phyloP scores from a whole-genome alignment of 2,329 filamentous ascomycete genomes.

The Emmonsiellopsis sp. region DNA sequence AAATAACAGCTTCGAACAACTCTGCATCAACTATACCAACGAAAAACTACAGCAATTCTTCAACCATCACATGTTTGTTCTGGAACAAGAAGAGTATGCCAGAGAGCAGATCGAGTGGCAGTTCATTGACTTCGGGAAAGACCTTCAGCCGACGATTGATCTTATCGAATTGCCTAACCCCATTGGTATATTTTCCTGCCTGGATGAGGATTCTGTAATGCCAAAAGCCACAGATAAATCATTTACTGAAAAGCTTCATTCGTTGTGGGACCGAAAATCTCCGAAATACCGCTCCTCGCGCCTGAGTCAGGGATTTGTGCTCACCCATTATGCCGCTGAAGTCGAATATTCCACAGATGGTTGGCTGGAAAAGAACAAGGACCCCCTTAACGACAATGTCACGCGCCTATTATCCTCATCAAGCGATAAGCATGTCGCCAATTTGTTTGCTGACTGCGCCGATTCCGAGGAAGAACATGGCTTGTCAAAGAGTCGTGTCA shows the following conservation, averaged over 20 bases:
- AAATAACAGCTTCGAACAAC: slow-evolving; percentile 94
- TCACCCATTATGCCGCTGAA: slow-evolving; percentile 95
- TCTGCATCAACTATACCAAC: slow-evolving; percentile 99
- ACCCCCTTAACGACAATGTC: slow-evolving; percentile 93
- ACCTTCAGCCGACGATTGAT: slow-evolving; percentile 94
- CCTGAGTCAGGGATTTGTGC: slow-evolving; percentile 81
- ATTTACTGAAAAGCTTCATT: slow-evolving; percentile 96
- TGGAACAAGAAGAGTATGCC: slow-evolving; percentile 97
- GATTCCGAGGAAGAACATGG: slow-evolving; percentile 66
- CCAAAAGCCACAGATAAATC: slow-evolving; percentile 95
- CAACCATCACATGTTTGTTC: slow-evolving; percentile 99
- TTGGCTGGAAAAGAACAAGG: slow-evolving; percentile 99
- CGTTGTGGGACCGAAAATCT: slow-evolving; percentile 92
- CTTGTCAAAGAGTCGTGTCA: slow-evolving; percentile 68
- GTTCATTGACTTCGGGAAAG: slow-evolving; percentile 97
- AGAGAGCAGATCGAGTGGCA: slow-evolving; percentile 98
- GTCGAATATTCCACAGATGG: slow-evolving; percentile 93
- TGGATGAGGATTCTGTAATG: slow-evolving; percentile 98
- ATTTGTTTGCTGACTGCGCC: slow-evolving; percentile 78
- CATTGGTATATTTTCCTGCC: slow-evolving; percentile 95
- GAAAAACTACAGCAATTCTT: slow-evolving; percentile 99
- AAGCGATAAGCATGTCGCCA: slow-evolving; percentile 70
- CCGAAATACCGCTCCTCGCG: slow-evolving; percentile 84
- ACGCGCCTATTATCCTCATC: slow-evolving; percentile 80
- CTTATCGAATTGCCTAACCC: slow-evolving; percentile 93